Base-by-base conservation (phyloP, 225 moss, liverwort and hornwort species). In the Ulota crispa region DNA sequence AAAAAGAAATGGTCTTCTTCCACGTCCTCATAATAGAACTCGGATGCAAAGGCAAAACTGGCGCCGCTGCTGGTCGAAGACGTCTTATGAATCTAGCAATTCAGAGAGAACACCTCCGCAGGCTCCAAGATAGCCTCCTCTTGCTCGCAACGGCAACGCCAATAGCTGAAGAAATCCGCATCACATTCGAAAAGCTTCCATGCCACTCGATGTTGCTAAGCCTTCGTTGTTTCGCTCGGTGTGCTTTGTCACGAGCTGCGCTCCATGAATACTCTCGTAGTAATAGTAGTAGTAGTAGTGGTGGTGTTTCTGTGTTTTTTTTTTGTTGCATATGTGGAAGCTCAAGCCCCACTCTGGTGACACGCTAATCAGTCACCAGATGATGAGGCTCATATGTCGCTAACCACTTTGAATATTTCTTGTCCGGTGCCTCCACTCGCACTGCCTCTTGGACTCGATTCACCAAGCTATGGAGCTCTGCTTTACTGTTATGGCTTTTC, bases 331-430 rank as follows among this genome's bases (percentile, higher is more conserved):
- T 85, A 54, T 52, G 87, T 89, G 89, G 85, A 89, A 87, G 87
- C 87, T 68, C 80, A 74, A 75, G 45, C 50, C 62, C 63, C 76
- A 53, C 68, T 77, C 89, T 57, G 86, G 63, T 27, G 62, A 68
- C 78, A 78, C 57, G 45, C 78, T 78, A 78, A 43, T 71, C 67
- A 75, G 72, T 80, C 77, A 81, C 86, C 86, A 76, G 71, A 76
- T 63, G 68, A 18, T 27, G 59, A 50, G 50, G 84, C 31, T 79
- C n/a, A n/a, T 30, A 65, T 52, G 82, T 80, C 76, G 89, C 84
- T 84, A 89, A 85, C 87, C 89, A 89, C 89, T 82, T 82, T 70
- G 23, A 80, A 89, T 76, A 28, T 36, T 76, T 87, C 63, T 85
- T 82, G 80, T 82, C 80, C 84, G 82, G 73, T 69, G 80, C 86